Evolutionary conservation across 2,329 filamentous ascomycete genomes (phyloP).

Genomic region (Alternaria consortialis): DNA sequence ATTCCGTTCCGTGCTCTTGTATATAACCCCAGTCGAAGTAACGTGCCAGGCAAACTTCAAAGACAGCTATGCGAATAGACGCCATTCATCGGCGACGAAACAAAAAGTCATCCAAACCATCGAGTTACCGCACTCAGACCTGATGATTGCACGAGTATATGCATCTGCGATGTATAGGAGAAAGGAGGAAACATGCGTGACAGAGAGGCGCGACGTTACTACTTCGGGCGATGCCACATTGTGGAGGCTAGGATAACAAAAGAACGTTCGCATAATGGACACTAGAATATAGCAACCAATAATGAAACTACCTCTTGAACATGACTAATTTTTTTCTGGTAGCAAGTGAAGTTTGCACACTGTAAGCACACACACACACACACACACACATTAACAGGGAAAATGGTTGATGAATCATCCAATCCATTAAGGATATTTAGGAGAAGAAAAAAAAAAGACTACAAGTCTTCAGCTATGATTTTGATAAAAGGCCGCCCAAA

Average conservation of each 20-base stretch:
- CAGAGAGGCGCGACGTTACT: neutral
- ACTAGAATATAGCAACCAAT: neutral
- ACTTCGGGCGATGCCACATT: neutral
- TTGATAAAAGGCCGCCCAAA: neutral
- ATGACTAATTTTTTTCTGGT: neutral
- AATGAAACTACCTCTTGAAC: neutral
- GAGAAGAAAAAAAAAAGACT: neutral
- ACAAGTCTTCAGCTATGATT: neutral
- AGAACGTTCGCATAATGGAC: too few species aligned
- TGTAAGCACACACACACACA: neutral
- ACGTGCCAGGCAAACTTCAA: neutral
- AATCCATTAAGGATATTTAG: neutral
- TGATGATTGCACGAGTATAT: fast-evolving
- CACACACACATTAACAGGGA: neutral
- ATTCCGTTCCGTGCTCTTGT: neutral
- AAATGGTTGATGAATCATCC: neutral
- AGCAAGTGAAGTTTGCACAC: neutral
- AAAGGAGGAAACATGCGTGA: neutral
- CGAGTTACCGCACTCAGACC: fast-evolving
- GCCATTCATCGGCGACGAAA: neutral
- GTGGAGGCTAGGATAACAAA: neutral
- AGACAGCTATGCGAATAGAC: neutral
- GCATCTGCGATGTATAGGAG: neutral
- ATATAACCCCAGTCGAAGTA: neutral
- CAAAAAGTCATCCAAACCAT: fast-evolving